Evolutionary conservation across 2,329 filamentous ascomycete species (phyloP), one percentile per base, ranked within the genome.

Genomic region (Aspergillus costaricaensis): DNA sequence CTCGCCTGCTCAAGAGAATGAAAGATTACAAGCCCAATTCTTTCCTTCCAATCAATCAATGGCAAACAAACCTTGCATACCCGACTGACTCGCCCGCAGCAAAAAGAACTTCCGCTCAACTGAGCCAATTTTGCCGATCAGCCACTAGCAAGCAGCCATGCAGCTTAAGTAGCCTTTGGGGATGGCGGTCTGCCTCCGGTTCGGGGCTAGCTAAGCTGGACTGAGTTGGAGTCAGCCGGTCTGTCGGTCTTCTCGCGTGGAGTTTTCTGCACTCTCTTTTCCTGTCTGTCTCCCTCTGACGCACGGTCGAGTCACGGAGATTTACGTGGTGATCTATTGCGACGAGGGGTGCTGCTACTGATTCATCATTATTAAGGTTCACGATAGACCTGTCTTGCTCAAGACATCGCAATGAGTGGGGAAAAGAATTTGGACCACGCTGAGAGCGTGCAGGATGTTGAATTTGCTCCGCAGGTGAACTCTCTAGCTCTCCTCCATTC

Each of bases 401-500:
- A 36, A 15, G 32, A 27, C 25, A 48, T 14, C 8, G 7, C 15
- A 10, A 50, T 50, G 47, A 50, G 47, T 50, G 27, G 14, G 27
- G 47, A 50, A 50, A 50, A 50, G 47, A 4, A n/a, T 3, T 30
- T 30, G 9, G 47, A 21, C 41, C 10, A 27, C 15, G 47, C 47
- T 32, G 47, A 50, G n/a, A 32, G 47, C 47, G 47, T 21, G 9
- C 41, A 27, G 25, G 47, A 50, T 50, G 4, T 50, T 27, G 62
- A 65, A 50, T 55, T 23, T 4, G 54, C 58, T 6, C 43, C 50
- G 5, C 51, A 61, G 41, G 63, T 63, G 48, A 43, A 52, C 25
- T 30, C 6, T 9, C 10, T 23, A 4, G 4, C n/a, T 50, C 23
- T n/a, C 15, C 14, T 10, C 8, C 25, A 4, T 7, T 41, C n/a